These are phyloP conservation scores for Puccinia brachypodii DNA, from an alignment of 1,284 basidiomycete species.

Conservation along the genomic window DNA sequence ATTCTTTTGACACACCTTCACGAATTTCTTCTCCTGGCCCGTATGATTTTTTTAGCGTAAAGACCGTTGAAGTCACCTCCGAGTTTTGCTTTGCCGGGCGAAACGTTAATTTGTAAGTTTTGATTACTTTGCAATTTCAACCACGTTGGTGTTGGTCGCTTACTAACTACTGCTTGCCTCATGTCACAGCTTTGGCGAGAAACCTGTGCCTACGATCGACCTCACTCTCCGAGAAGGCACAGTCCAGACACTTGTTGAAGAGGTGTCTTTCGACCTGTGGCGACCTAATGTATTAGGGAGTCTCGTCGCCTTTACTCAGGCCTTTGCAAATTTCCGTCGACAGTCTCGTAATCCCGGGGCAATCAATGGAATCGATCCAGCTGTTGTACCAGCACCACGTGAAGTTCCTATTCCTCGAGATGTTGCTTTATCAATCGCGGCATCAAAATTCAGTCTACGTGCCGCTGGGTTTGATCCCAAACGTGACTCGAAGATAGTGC, in stretches of 20 bases:
- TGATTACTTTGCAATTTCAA: background rate
- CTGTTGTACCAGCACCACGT: background rate
- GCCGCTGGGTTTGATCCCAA: constrained; percentile 38
- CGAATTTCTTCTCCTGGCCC: background rate
- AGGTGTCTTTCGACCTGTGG: constrained; percentile 42
- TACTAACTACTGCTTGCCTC: background rate
- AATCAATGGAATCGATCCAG: background rate
- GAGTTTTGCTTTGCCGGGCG: constrained; percentile 24
- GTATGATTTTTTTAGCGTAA: constrained; percentile 26
- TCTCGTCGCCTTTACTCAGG: constrained; percentile 8
- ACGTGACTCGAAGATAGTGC: constrained; percentile 26
- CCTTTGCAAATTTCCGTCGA: constrained; percentile 8
- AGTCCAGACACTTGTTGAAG: constrained; percentile 33
- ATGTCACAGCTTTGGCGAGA: constrained; percentile 6
- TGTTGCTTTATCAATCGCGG: constrained; percentile 22
- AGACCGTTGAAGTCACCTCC: constrained; percentile 6
- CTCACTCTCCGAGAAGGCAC: constrained; percentile 33
- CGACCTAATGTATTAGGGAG: constrained; percentile 16
- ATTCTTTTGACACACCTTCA: constrained; percentile 5
- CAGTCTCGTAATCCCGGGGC: background rate
- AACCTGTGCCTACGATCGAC: constrained; percentile 26
- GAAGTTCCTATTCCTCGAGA: constrained; percentile 30
- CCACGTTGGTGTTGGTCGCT: background rate
- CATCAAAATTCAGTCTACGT: constrained; percentile 12
- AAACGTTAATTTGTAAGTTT: background rate